These are phyloP conservation scores for Bipolaris cookei DNA, from an alignment of 2,329 filamentous ascomycete genomes.

Conservation along the genomic window DNA sequence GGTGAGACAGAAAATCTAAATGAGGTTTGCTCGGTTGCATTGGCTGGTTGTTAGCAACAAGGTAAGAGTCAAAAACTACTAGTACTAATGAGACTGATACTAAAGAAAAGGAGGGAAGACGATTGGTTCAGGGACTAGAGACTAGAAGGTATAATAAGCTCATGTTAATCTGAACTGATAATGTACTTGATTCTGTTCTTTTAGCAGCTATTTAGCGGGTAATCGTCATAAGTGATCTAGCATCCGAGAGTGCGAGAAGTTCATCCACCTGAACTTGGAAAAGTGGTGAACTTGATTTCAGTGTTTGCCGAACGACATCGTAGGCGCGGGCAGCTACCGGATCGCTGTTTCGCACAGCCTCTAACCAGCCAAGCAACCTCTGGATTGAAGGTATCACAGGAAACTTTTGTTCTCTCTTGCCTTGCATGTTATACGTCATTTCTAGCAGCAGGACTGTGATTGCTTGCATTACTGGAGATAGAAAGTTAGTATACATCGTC, in stretches of 20 bases:
- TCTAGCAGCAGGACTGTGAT: not conserved
- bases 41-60: too few species aligned
- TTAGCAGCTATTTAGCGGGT: too few species aligned
- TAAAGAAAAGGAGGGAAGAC: too few species aligned
- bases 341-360: not conserved
- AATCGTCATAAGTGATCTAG: too few species aligned
- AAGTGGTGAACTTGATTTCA: not conserved
- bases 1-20: too few species aligned
- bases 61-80: too few species aligned
- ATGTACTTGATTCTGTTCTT: too few species aligned
- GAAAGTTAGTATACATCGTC: not conserved
- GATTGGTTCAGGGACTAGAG: too few species aligned
- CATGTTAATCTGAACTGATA: too few species aligned
- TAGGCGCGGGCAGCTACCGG: not conserved
- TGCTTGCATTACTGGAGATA: not conserved
- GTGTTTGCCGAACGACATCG: not conserved
- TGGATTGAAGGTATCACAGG: not conserved
- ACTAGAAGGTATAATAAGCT: too few species aligned
- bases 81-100: too few species aligned
- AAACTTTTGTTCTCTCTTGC: not conserved
- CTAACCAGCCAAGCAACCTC: not conserved
- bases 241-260: not conserved
- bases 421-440: not conserved
- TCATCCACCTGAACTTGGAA: not conserved
- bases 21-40: too few species aligned